Conservation (phyloP, 2,329 filamentous ascomycete genomes). For the Colletotrichum australisinense region DNA sequence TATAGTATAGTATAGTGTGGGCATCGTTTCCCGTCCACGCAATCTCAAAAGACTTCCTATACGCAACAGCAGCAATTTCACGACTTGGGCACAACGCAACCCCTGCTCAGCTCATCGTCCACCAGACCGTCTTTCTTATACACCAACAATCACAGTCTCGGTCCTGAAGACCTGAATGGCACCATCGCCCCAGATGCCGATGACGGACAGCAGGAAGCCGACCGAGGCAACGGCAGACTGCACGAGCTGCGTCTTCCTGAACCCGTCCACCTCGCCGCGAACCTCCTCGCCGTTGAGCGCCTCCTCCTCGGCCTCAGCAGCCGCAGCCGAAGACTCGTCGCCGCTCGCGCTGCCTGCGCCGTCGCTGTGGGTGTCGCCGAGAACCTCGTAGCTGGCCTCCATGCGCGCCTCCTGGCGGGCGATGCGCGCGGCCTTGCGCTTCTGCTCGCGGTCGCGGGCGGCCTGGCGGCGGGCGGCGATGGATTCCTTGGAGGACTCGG, state of each 20-base stretch:
- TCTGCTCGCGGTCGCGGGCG: conserved; percentile 41
- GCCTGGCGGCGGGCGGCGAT: conserved; percentile 40
- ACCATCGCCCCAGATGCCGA: conserved; percentile 76
- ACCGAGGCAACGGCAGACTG: conserved; percentile 65
- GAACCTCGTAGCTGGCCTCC: conserved; percentile 79
- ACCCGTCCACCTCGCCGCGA: conserved; percentile 64
- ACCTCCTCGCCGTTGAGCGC: conserved; percentile 72
- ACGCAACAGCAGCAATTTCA: conserved; percentile 4
- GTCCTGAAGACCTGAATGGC: conserved; percentile 42
- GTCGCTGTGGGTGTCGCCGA: conserved; percentile 65
- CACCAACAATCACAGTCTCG: conserved; percentile 36
- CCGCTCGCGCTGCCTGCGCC: conserved; percentile 54
- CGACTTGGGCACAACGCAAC: not conserved
- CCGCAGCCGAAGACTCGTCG: conserved; percentile 52
- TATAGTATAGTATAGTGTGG: not conserved
- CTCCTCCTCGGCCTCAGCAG: conserved; percentile 54
- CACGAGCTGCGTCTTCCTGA: conserved; percentile 64
- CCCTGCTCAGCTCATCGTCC: not conserved
- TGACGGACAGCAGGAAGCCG: conserved; percentile 70
- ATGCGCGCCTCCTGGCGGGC: conserved; percentile 56
- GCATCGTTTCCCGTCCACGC: conserved; percentile 20
- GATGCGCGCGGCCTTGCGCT: conserved; percentile 42
- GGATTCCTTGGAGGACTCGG: conserved; percentile 41
- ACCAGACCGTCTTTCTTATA: conserved; percentile 19
- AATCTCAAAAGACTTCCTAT: conserved; percentile 26